Conservation (phyloP, 1,139 yeast genomes). For the Kodamaea plutei region DNA sequence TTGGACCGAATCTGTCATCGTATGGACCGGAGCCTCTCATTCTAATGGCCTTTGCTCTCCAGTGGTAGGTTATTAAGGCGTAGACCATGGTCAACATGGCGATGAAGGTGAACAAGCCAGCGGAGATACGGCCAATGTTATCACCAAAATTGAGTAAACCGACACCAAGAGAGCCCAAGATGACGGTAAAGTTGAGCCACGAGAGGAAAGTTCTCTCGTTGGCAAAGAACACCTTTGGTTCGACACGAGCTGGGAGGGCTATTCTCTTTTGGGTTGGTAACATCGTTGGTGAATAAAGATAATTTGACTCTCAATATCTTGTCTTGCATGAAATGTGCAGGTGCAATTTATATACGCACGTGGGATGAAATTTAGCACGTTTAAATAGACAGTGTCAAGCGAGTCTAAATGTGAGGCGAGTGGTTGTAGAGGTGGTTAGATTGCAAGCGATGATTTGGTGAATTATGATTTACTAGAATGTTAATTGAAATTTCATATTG, state of each 20-base stretch:
- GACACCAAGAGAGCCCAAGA: conserved; percentile 92
- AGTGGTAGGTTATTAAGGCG: conserved; percentile 92
- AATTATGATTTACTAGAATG: too few relatives aligned
- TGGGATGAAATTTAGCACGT: conserved; percentile 1
- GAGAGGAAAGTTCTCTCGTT: conserved; percentile 97
- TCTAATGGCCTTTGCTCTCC: conserved; percentile 99
- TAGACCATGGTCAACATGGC: conserved; percentile 98
- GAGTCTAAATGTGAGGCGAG: too few relatives aligned
- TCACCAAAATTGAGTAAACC: conserved; percentile 97
- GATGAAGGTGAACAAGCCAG: conserved; percentile 86
- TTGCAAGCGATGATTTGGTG: too few relatives aligned
- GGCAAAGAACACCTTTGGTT: conserved; percentile 97
- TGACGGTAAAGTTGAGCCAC: conserved; percentile 97
- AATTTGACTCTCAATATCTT: neutral
- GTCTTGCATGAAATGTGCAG: conserved; percentile 1
- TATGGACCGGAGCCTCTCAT: conserved; percentile 97
- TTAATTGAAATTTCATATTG: too few relatives aligned
- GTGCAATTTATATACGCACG: too few relatives aligned
- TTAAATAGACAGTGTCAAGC: too few relatives aligned
- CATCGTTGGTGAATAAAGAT: conserved; percentile 3
- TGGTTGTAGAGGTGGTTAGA: too few relatives aligned
- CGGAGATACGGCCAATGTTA: conserved; percentile 84
- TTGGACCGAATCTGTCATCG: conserved; percentile 97
- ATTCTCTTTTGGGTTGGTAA: conserved; percentile 58
- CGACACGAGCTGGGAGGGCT: conserved; percentile 96